Evolutionary conservation across 768 basidiomycete genomes (phyloP), one percentile per base, ranked within the genome.

Genomic region (Hortiboletus campestris): DNA sequence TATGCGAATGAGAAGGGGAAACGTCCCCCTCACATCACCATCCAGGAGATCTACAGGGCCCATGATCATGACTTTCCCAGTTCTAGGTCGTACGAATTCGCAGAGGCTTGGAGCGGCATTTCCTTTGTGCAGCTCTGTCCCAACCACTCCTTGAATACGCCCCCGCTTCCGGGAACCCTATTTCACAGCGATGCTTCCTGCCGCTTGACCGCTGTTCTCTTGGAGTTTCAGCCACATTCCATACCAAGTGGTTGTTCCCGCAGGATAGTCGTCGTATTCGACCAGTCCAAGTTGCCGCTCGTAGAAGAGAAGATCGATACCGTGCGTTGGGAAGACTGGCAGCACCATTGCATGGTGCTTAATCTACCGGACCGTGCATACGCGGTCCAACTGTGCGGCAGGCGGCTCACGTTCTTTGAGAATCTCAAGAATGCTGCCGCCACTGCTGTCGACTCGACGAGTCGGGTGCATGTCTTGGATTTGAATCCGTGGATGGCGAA

Each of bases 281-380:
- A 78, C 51, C 83, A 84, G 61, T 74, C 77, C 38, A 79, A 80
- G 62, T 78, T 85, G 66, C 60, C 63, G 48, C 75, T 74, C 16
- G 73, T 72, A 50, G 72, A 74, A 36, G 74, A 78, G 28, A 74
- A 68, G 41, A 79, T 82, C 55, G 75, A 75, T 46, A 62, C 64
- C 36, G 76, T 85, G 32, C 74, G 79, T 12, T 86, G 84, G 84
- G 74, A 72, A 56, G 75, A 79, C 39, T 85, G 83, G 84, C 77
- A 76, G 49, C 77, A 70, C 45, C 55, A 61, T 16, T 72, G 70
- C 29, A 68, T 70, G 61, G 64, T 72, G 46, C 62, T 72, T 22
- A 73, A 73, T 41, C 58, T 72, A 7, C 70, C 70, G 11, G 69
- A 73, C 55, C 59, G 44, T 42, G 70, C 70, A 4, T 57, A 73